These are phyloP conservation scores for Gnetum montanum DNA, from an alignment of 75 land plant species.

Conservation along the genomic window DNA sequence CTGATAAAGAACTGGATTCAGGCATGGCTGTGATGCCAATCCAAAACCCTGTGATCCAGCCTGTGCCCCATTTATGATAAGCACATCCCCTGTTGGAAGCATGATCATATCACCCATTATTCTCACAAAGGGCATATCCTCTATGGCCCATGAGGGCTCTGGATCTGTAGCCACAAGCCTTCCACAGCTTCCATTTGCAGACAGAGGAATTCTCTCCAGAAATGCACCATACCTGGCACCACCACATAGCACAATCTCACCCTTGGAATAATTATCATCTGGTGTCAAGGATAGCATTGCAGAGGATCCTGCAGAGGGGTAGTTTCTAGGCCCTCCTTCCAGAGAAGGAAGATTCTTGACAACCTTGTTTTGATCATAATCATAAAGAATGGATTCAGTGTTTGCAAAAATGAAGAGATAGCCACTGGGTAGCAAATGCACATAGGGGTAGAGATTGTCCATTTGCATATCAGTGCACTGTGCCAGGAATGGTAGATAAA, in stretches of 20 bases:
- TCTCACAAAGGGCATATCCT: constrained; percentile 66
- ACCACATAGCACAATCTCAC: constrained; percentile 61
- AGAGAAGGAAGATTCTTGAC: constrained; percentile 29
- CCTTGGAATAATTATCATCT: constrained; percentile 27
- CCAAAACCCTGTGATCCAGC: constrained; percentile 68
- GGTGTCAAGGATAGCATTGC: constrained; percentile 38
- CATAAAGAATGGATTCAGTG: constrained; percentile 42
- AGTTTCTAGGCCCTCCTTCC: constrained; percentile 58
- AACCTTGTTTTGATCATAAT: constrained; percentile 27
- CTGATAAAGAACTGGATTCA: constrained; percentile 56
- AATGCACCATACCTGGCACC: constrained; percentile 69
- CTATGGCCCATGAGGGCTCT: constrained; percentile 52
- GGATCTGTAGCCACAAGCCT: constrained; percentile 45
- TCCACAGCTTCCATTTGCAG: constrained; percentile 53
- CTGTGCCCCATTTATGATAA: constrained; percentile 72
- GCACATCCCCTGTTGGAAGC: constrained; percentile 54
- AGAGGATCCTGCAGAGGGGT: constrained; percentile 72
- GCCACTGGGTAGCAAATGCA: constrained; percentile 77
- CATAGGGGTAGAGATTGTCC: constrained; percentile 85
- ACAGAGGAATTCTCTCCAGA: constrained; percentile 14
- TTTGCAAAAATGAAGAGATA: constrained; percentile 83
- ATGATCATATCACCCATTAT: constrained; percentile 87
- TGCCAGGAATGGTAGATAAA: constrained; percentile 38
- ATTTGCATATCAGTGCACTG: constrained; percentile 30
- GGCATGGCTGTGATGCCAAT: constrained; percentile 40